phyloP scores from a whole-genome alignment of 2,329 filamentous ascomycete genomes.

The Zopfia rhizophila region DNA sequence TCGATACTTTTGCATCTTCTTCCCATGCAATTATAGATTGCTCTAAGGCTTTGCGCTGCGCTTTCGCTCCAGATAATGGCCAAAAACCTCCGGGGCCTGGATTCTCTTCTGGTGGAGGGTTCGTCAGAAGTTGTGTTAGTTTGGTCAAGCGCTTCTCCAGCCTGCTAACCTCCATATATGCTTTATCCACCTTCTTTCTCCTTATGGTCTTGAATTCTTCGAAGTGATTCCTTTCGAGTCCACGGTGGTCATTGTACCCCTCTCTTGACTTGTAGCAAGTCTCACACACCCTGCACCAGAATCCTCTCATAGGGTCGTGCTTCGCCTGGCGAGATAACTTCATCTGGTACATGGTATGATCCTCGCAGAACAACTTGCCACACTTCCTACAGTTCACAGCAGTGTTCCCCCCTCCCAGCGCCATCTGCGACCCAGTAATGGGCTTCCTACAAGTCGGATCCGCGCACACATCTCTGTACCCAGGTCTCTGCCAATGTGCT shows the following conservation, averaged over 20 bases:
- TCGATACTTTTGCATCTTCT: conserved; percentile 81
- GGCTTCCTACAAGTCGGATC: conserved; percentile 80
- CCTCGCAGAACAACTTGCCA: conserved; percentile 92
- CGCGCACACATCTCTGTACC: conserved; percentile 80
- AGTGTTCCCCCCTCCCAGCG: conserved; percentile 80
- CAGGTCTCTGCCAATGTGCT: conserved; percentile 86
- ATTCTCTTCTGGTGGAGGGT: conserved; percentile 71
- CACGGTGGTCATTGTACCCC: conserved; percentile 90
- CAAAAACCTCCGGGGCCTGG: conserved; percentile 62
- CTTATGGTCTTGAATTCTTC: conserved; percentile 76
- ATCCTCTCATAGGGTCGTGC: conserved; percentile 88
- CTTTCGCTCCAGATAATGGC: conserved; percentile 70
- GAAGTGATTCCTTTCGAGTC: conserved; percentile 76
- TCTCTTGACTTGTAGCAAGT: conserved; percentile 98
- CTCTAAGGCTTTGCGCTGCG: conserved; percentile 81
- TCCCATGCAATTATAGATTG: conserved; percentile 96
- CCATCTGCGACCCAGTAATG: conserved; percentile 59
- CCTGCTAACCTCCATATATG: conserved; percentile 86
- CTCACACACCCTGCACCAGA: conserved; percentile 96
- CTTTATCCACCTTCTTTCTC: conserved; percentile 81
- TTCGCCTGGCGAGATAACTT: conserved; percentile 89
- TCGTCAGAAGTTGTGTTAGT: conserved; percentile 83
- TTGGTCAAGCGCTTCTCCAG: conserved; percentile 93
- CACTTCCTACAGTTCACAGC: conserved; percentile 94
- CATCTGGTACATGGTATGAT: conserved; percentile 99